Evolutionary conservation across 768 basidiomycete species (phyloP).

Genomic region (Auricularia auricula-judae): DNA sequence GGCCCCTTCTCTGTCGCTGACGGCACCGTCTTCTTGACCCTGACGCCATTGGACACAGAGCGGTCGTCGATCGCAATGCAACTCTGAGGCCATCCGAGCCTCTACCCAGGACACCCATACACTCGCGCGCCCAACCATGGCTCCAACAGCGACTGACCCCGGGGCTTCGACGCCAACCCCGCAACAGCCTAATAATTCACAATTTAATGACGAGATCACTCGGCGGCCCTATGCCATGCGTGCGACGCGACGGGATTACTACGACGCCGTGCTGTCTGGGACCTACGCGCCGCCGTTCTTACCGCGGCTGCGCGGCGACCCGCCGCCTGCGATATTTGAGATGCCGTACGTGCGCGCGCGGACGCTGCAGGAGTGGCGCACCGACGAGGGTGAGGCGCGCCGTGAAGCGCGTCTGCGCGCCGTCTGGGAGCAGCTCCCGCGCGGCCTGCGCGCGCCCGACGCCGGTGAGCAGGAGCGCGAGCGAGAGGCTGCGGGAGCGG

Average conservation of each 20-base stretch:
- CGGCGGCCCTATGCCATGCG: not conserved
- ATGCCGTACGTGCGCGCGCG: slow-evolving; percentile 13
- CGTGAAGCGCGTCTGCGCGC: slow-evolving; percentile 49
- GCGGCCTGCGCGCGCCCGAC: slow-evolving; percentile 15
- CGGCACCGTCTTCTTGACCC: too few species aligned
- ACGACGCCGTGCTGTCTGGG: not conserved
- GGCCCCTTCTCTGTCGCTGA: too few species aligned
- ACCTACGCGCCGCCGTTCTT: not conserved
- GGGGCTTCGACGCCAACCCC: not conserved
- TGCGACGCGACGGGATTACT: not conserved
- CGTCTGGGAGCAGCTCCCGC: slow-evolving; percentile 52
- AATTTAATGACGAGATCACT: not conserved
- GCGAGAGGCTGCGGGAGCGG: slow-evolving; percentile 7
- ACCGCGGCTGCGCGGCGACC: not conserved
- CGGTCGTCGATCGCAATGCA: not conserved
- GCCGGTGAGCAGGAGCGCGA: slow-evolving; percentile 12
- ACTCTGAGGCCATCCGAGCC: not conserved
- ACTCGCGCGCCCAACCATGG: too few species aligned
- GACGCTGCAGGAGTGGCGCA: slow-evolving; percentile 52
- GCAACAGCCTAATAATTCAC: not conserved
- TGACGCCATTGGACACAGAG: not conserved
- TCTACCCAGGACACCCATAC: not conserved
- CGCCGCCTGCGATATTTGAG: not conserved
- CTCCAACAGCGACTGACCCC: not conserved
- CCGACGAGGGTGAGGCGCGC: slow-evolving; percentile 48